Base-by-base conservation (phyloP, 768 basidiomycete species). In the Mrakia hoshinonis region DNA sequence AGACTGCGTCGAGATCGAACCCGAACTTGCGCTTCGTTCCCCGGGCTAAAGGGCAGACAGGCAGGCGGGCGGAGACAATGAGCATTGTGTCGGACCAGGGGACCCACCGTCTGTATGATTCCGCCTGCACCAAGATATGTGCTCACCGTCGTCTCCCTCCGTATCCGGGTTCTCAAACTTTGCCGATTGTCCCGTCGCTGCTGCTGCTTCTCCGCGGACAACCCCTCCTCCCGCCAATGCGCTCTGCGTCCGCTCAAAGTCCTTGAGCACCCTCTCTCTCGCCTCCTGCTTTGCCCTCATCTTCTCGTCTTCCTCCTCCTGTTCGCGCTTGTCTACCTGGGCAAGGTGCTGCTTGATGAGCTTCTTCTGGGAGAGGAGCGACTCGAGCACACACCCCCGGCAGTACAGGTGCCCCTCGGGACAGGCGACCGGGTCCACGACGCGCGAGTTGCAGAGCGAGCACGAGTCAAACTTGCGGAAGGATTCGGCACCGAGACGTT, bases 401-500 rank as follows among this genome's bases (percentile, higher is more conserved):
- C 96, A 99, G 79, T 92, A 98, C 29, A 98, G 75, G 80, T 98
- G 96, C 0, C 96, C 96, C 64, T 90, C 85, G 26, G 81, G 75
- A 76, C 96, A 98, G 13, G 88, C 85, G 43, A 94, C 82, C 0
- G 95, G 92, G 65, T 92, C 89, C 61, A 90, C 82, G 6, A 91
- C 93, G 51, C 64, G 67, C 11, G 65, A 67, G 70, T 72, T 82
- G 79, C 95, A 99, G 18, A 96, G 84, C 6, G 89, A 84, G 78
- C 96, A 98, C 0, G 91, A 87, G 79, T 96, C 91, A 78, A 96
- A 93, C 65, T 85, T 85, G 48, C 92, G 87, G 89, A 94, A 91
- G 13, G 89, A 92, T 79, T 96, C 93, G 78, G 91, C 89, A 46
- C 92, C 93, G 77, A 93, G 73, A 6, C 80, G 76, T 70, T 76